These are phyloP conservation scores for Chloranthus sessilifolius DNA, from an alignment of 164 flowering plant species.

Conservation along the genomic window DNA sequence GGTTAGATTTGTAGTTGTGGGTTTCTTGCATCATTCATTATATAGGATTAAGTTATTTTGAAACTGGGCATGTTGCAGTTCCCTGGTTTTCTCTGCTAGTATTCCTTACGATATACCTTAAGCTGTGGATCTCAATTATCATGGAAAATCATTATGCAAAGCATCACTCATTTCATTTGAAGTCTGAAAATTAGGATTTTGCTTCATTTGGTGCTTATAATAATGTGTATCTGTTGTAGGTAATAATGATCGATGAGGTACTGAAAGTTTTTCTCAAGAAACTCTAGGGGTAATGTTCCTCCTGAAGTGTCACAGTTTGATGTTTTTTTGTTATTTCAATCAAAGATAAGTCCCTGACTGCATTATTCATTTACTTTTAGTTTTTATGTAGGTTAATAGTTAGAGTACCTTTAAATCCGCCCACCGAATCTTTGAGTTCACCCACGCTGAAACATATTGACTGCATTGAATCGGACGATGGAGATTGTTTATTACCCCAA, in stretches of 20 bases:
- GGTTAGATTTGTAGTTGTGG: too few species aligned
- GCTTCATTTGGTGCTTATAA: neutral
- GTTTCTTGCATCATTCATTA: too few species aligned
- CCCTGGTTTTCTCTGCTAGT: neutral
- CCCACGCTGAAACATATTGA: too few species aligned
- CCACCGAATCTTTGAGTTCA: too few species aligned
- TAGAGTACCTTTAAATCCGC: too few species aligned
- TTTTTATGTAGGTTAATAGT: too few species aligned
- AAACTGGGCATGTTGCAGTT: neutral
- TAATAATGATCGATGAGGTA: slow-evolving; percentile 84
- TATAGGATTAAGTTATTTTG: too few species aligned
- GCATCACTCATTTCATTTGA: neutral
- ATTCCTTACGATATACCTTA: neutral
- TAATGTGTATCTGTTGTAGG: slow-evolving; percentile 36
- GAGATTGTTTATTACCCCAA: too few species aligned
- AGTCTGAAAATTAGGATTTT: neutral
- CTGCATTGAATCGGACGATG: too few species aligned
- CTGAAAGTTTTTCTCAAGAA: slow-evolving; percentile 92
- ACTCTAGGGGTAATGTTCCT: slow-evolving; percentile 49
- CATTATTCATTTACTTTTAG: too few species aligned
- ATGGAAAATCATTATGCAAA: neutral
- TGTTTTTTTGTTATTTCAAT: neutral
- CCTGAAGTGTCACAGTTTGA: neutral
- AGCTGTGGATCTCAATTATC: neutral
- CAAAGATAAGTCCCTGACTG: neutral